These are phyloP conservation scores for Podospora appendiculata DNA, from an alignment of 495 filamentous ascomycete genomes.

Conservation along the genomic window DNA sequence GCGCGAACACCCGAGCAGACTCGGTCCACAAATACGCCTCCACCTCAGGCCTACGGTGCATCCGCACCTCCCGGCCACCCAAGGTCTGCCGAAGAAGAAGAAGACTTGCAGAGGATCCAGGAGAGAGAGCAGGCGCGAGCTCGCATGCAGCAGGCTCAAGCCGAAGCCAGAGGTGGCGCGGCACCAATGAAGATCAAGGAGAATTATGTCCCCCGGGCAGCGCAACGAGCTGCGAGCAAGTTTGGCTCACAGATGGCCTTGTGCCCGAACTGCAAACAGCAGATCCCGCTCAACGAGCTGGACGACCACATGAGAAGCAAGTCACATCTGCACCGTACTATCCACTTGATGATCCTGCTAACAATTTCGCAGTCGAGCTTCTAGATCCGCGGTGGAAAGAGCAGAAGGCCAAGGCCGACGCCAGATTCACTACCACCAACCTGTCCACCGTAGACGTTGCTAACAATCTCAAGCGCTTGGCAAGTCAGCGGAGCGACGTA, in stretches of 20 bases:
- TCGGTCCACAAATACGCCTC: conserved; percentile 22
- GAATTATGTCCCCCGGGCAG: conserved; percentile 83
- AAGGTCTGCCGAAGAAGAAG: conserved; percentile 41
- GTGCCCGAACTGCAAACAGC: conserved; percentile 91
- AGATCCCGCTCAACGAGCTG: conserved; percentile 77
- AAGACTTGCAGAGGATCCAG: conserved; percentile 59
- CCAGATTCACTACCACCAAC: conserved; percentile 78
- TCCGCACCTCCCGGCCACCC: conserved; percentile 20
- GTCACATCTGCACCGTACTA: conserved; percentile 2
- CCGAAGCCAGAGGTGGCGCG: conserved; percentile 59
- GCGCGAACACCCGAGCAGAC: conserved; percentile 21
- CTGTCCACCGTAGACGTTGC: conserved; percentile 81
- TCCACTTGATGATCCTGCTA: too few relatives aligned
- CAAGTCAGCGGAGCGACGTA: conserved; percentile 85
- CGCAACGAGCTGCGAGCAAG: conserved; percentile 56
- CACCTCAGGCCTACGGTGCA: conserved; percentile 27
- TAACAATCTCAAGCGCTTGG: conserved; percentile 91
- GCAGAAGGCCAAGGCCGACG: conserved; percentile 80
- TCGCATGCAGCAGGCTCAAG: conserved; percentile 69
- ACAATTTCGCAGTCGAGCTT: conserved; percentile 48
- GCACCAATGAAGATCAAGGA: conserved; percentile 88
- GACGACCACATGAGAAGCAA: conserved; percentile 88
- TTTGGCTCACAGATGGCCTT: conserved; percentile 60
- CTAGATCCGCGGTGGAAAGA: conserved; percentile 96
- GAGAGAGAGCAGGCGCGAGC: conserved; percentile 62